Percentiles rank a stretch among this genome's conserved stretches.
These are phyloP conservation scores for Pythium guiyangense DNA, from an alignment of 352 stramenopile species.

Conservation along the genomic window DNA sequence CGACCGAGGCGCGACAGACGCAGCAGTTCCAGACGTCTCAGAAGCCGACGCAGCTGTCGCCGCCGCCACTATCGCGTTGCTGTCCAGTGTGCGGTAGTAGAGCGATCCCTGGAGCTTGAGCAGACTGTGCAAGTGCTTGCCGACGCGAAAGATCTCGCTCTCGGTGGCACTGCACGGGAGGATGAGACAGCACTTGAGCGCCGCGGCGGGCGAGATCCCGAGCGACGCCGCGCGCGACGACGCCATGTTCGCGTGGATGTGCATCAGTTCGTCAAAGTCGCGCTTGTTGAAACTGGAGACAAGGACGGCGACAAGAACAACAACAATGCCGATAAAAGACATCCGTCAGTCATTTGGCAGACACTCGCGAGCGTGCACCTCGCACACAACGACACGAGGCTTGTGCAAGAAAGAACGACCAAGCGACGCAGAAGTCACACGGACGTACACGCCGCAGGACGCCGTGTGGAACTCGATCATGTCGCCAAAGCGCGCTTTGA, in stretches of 20 bases:
- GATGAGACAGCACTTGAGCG: slow-evolving; percentile 66
- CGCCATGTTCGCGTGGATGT: slow-evolving; percentile 48
- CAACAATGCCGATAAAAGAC: no score
- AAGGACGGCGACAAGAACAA: neutral
- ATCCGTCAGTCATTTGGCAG: no score
- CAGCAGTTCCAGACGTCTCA: neutral
- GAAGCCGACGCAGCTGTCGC: slow-evolving; percentile 1
- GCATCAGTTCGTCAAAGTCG: slow-evolving; percentile 79
- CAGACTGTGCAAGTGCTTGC: slow-evolving; percentile 60
- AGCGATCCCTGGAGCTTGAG: slow-evolving; percentile 60
- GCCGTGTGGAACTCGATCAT: slow-evolving; percentile 64
- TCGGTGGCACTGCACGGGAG: slow-evolving; percentile 47
- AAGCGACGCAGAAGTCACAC: neutral
- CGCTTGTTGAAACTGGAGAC: slow-evolving; percentile 38
- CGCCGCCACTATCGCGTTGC: slow-evolving; percentile 1
- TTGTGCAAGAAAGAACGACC: neutral
- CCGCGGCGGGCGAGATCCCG: slow-evolving; percentile 28
- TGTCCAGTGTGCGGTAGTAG: slow-evolving; percentile 51
- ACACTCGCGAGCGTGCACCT: no score
- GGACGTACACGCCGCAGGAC: slow-evolving; percentile 38
- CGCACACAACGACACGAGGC: no score
- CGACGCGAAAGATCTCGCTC: slow-evolving; percentile 71
- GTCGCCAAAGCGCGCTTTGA: slow-evolving; percentile 53
- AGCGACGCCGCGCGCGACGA: slow-evolving; percentile 30
- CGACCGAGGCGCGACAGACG: neutral